Base-by-base conservation (phyloP, 202 grass and related monocot species). In the Hordeum pubiflorum region DNA sequence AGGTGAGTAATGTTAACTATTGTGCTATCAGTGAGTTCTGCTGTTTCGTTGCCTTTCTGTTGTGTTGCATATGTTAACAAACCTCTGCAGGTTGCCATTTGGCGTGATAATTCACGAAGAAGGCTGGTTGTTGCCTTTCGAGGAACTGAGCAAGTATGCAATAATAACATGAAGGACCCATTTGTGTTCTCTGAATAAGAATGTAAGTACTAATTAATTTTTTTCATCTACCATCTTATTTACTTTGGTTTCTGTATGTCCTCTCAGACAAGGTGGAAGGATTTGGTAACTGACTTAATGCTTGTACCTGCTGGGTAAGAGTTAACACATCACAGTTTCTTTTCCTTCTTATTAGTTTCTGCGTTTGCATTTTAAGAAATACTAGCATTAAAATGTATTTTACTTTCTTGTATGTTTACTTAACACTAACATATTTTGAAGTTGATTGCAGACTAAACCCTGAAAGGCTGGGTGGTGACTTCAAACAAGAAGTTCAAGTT, bases 401-500 rank as follows among this genome's bases (percentile, higher is more conserved):
- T 60, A 21, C 44, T 69, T 44, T 74, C 40, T 61, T 75, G 32
- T 50, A 31, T 81, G 6, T 65, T 88, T 40, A 41, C 54, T 58
- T 80, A 59, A 26, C 74, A 77, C 74, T n/a, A 86, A 11, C 26
- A 82, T 80, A 43, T 71, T 69, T 58, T 69, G 57, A 82, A 81
- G 56, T 29, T 83, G 66, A 59, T 77, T 94, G 63, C 82, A 94
- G 94, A 81, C 78, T 97, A 83, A 94, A 94, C 70, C 91, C 94
- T 65, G 94, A 97, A 78, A 94, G 91, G 83, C 68, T 97, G 40
- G 82, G 88, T 79, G 94, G 89, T 79, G 91, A 94, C 66, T 85
- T 86, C 81, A 92, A 91, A 76, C 89, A 94, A 91, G 91, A 97
- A 97, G 75, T 94, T 83, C 89, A 92, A 86, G 94, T 97, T 90